Evolutionary conservation across 108 stramenopile genomes (phyloP).

Genomic region (Aurantiochytrium sp.): DNA sequence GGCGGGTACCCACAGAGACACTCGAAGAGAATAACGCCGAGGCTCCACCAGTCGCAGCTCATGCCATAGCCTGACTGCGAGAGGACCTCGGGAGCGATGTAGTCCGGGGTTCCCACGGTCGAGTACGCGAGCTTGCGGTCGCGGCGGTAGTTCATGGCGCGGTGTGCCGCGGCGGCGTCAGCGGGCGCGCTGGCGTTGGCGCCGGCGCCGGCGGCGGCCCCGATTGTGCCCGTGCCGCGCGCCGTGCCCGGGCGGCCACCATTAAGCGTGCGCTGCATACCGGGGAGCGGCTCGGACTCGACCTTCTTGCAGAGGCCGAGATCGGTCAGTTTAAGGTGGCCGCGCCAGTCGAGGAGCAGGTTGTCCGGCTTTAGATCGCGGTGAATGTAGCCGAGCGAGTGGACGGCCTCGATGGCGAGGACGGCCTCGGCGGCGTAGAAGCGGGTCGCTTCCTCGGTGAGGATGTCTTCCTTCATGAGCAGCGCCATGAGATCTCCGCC

Average conservation of each 20-base stretch:
- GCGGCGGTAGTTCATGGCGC: background rate
- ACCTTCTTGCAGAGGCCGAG: slow-evolving; percentile 97
- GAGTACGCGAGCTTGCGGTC: slow-evolving; percentile 86
- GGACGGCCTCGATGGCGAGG: slow-evolving; percentile 77
- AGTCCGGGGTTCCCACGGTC: slow-evolving; percentile 98
- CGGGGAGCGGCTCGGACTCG: background rate
- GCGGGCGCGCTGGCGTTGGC: background rate
- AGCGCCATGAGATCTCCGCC: slow-evolving; percentile 99
- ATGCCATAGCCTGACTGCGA: slow-evolving; percentile 87
- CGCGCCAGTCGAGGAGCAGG: slow-evolving; percentile 92
- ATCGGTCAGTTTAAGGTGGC: slow-evolving; percentile 98
- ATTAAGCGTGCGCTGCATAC: background rate
- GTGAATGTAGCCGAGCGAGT: slow-evolving; percentile 56
- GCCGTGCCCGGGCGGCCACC: background rate
- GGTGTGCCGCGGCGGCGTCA: slow-evolving; percentile 39
- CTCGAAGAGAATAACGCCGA: slow-evolving; percentile 99
- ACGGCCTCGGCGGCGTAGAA: slow-evolving; percentile 98
- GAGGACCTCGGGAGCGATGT: slow-evolving; percentile 99
- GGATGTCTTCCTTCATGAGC: slow-evolving; percentile 66
- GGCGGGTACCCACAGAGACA: slow-evolving; percentile 99
- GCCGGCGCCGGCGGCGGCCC: background rate
- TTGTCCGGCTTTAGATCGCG: slow-evolving; percentile 99
- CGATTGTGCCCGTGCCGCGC: background rate
- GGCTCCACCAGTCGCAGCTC: slow-evolving; percentile 98
- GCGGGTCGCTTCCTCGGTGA: slow-evolving; percentile 74